A percentile compares a stretch with the other conserved stretches of the same genome.
phyloP scores from a whole-genome alignment of 192 early-diverging fungal genomes.

The Jimgerdemannia lactiflua region DNA sequence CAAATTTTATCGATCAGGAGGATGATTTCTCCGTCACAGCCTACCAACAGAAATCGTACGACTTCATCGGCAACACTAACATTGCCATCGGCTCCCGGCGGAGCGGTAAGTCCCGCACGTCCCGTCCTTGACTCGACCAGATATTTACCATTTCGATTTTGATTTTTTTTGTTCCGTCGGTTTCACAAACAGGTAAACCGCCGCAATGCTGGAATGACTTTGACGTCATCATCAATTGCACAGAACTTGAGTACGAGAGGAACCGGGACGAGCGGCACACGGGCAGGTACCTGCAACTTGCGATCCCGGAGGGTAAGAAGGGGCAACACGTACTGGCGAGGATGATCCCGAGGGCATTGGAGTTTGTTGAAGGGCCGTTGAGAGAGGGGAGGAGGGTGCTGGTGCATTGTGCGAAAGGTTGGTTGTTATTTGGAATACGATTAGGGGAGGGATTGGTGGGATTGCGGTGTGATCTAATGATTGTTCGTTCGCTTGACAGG shows the following conservation, averaged over 20 bases:
- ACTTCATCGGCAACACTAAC: slow-evolving; percentile 57
- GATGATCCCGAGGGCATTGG: slow-evolving; percentile 55
- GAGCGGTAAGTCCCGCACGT: slow-evolving; percentile 27
- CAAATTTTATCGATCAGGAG: too few species aligned
- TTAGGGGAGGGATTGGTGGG: too few species aligned
- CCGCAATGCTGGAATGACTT: slow-evolving; percentile 63
- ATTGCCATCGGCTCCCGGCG: slow-evolving; percentile 58
- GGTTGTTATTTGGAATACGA: too few species aligned
- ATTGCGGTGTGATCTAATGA: too few species aligned
- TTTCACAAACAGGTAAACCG: slow-evolving; percentile 13
- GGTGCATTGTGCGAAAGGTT: slow-evolving; percentile 78
- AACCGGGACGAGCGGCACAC: slow-evolving; percentile 16
- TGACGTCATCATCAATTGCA: slow-evolving; percentile 84
- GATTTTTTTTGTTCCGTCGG: neutral
- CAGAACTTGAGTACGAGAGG: slow-evolving; percentile 45
- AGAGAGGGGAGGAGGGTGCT: slow-evolving; percentile 44
- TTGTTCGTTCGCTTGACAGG: too few species aligned
- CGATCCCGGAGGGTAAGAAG: slow-evolving; percentile 87
- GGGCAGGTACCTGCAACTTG: slow-evolving; percentile 59
- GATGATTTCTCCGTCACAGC: neutral
- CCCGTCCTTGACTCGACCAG: neutral
- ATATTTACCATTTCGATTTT: neutral
- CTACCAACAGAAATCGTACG: slow-evolving; percentile 19
- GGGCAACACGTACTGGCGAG: slow-evolving; percentile 65
- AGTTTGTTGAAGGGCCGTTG: slow-evolving; percentile 43